Evolutionary conservation across 768 basidiomycete species (phyloP), one percentile per base, ranked within the genome.

Genomic region (Lactarius hengduanensis): DNA sequence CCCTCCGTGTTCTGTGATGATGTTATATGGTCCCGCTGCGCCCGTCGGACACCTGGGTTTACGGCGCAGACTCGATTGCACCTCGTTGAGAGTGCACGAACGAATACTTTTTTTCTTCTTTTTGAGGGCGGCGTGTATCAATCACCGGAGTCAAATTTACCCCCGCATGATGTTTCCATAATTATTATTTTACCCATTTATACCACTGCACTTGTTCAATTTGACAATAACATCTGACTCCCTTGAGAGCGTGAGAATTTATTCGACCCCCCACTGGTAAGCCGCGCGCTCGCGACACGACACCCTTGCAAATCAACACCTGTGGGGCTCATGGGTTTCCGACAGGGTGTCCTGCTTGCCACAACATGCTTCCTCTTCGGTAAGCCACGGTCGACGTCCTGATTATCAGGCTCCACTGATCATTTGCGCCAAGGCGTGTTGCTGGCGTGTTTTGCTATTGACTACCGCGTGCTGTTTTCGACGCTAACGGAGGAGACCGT

Each of bases 311-410:
- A 45, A 43, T 4, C 40, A n/a, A 60, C 30, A 22, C 28, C 22
- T 3, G 50, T 26, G 38, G 30, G 34, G n/a, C 22, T 55, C 20
- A 96, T 96, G 94, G 90, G 91, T 56, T 98, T 96, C 83, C 84
- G 84, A 74, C 88, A 93, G 75, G 94, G 92, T 50, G 89, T 92
- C n/a, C 86, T 96, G 32, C 83, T 96, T 53, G 87, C 88, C 47
- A 89, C 94, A 36, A 87, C 89, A 62, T 93, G 90, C 66, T 98
- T 98, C 80, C 91, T 96, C 72, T 82, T 98, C 50, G 95, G 94
- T 86, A 74, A 78, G 84, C 76, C 26, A n/a, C 10, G 38, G 15
- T 61, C 59, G 18, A 59, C 5, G 22, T 15, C 26, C 38, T 65
- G 57, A 62, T 62, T 26, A 58, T 64, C 30, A 32, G 28, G 53